These are phyloP conservation scores for Cryptococcus jaspeensis DNA, from an alignment of 1,284 basidiomycete species.

Conservation along the genomic window DNA sequence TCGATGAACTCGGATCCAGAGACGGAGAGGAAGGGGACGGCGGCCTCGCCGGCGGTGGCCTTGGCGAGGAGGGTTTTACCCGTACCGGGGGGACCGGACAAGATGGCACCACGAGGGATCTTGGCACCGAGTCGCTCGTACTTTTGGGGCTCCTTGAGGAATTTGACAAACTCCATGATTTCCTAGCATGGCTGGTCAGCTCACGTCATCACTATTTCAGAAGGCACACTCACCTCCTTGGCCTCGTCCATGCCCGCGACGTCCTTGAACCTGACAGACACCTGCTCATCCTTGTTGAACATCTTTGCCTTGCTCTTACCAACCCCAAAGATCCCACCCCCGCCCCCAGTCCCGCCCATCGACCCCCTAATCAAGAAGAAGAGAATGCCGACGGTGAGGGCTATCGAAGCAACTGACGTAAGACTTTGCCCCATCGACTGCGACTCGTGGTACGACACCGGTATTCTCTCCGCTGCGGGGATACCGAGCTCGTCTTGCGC, in stretches of 20 bases:
- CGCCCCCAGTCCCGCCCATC: slow-evolving; percentile 60
- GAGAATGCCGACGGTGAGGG: slow-evolving; percentile 85
- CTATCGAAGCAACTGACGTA: slow-evolving; percentile 74
- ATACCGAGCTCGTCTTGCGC: slow-evolving; percentile 91
- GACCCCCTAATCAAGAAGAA: slow-evolving; percentile 78
- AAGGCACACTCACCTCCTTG: slow-evolving; percentile 62
- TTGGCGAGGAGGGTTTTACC: slow-evolving; percentile 98
- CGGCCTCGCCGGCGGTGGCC: slow-evolving; percentile 96
- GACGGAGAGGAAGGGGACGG: slow-evolving; percentile 95
- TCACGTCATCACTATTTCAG: neutral
- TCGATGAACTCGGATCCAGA: slow-evolving; percentile 99
- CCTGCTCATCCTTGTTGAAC: slow-evolving; percentile 96
- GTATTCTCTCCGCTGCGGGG: slow-evolving; percentile 87
- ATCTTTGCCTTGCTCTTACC: slow-evolving; percentile 93
- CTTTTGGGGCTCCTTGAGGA: slow-evolving; percentile 91
- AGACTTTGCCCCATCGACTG: slow-evolving; percentile 70
- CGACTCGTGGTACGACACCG: slow-evolving; percentile 93
- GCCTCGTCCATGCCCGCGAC: slow-evolving; percentile 99
- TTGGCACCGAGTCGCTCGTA: slow-evolving; percentile 98
- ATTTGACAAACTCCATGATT: slow-evolving; percentile 99
- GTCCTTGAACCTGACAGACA: slow-evolving; percentile 90
- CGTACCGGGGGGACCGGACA: slow-evolving; percentile 97
- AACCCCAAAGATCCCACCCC: slow-evolving; percentile 94
- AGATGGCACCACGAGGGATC: slow-evolving; percentile 96
- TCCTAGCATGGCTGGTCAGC: slow-evolving; percentile 55